A percentile compares a stretch with the other conserved stretches of the same genome.
These are phyloP conservation scores for Artemisia argyi DNA, from an alignment of 129 eudicot genomes.

Conservation along the genomic window DNA sequence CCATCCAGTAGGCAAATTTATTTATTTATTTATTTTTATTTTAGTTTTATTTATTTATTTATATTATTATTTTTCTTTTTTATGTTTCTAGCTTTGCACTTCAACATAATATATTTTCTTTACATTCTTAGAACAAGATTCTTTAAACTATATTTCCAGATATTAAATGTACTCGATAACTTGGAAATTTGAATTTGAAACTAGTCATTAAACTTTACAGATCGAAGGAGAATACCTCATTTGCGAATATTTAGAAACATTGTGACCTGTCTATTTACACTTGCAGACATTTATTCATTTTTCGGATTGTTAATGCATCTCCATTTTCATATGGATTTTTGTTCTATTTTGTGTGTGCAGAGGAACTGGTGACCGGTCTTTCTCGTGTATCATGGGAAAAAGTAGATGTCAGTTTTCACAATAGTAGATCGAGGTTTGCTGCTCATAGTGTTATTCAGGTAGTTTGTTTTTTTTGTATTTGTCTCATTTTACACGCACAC, in stretches of 20 bases:
- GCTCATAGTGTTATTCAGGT: slow-evolving; percentile 99
- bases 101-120: background rate
- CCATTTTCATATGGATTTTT: background rate
- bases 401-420: slow-evolving; percentile 95
- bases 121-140: background rate
- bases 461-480: background rate
- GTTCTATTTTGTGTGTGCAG: slow-evolving; percentile 37
- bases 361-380: slow-evolving; percentile 85
- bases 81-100: background rate
- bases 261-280: background rate
- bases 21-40: too few species aligned
- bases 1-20: background rate
- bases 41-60: too few species aligned
- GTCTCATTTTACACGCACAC: background rate
- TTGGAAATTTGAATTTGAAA: background rate
- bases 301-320: background rate
- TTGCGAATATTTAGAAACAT: background rate
- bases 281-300: background rate
- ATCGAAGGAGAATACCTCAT: background rate
- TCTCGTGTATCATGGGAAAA: slow-evolving; percentile 97
- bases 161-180: background rate
- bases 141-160: background rate
- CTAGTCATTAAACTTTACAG: background rate
- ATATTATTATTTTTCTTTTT: too few species aligned
- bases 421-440: slow-evolving; percentile 70